phyloP scores from a whole-genome alignment of 495 filamentous ascomycete genomes.

The Daldinia vernicosa region DNA sequence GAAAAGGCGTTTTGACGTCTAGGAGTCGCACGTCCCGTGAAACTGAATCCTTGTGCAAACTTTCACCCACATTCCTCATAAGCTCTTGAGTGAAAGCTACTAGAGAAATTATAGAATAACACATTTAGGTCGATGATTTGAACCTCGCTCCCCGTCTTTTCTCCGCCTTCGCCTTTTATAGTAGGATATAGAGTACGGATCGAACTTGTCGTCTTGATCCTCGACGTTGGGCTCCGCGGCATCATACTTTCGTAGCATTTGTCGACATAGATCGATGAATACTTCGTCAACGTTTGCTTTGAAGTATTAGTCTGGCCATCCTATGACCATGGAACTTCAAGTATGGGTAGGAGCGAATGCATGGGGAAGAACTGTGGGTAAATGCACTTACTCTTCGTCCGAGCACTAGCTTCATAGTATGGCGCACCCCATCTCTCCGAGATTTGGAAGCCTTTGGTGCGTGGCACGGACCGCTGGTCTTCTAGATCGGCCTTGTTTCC shows the following conservation, averaged over 20 bases:
- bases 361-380: constrained; percentile 10
- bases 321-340: neutral
- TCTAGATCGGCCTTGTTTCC: constrained; percentile 98
- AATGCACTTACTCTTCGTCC: constrained; percentile 65
- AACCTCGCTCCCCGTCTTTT: constrained; percentile 34
- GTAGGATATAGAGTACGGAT: constrained; percentile 46
- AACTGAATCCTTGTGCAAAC: neutral
- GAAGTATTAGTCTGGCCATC: constrained; percentile 11
- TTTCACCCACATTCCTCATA: neutral
- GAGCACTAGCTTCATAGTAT: constrained; percentile 93
- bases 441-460: constrained; percentile 83
- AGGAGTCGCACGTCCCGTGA: neutral
- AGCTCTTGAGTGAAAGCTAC: neutral
- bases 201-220: constrained; percentile 50
- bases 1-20: neutral
- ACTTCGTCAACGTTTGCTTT: constrained; percentile 93
- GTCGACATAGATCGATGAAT: constrained; percentile 90
- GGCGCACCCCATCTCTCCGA: constrained; percentile 91
- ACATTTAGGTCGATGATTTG: constrained; percentile 41
- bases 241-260: constrained; percentile 83
- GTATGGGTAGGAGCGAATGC: constrained; percentile 13
- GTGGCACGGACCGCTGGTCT: constrained; percentile 85
- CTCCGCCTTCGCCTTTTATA: constrained; percentile 43
- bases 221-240: constrained; percentile 53
- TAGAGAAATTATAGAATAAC: constrained; percentile 44